phyloP scores from a whole-genome alignment of 805 yeast genomes.

The Barnettozyma salicaria region DNA sequence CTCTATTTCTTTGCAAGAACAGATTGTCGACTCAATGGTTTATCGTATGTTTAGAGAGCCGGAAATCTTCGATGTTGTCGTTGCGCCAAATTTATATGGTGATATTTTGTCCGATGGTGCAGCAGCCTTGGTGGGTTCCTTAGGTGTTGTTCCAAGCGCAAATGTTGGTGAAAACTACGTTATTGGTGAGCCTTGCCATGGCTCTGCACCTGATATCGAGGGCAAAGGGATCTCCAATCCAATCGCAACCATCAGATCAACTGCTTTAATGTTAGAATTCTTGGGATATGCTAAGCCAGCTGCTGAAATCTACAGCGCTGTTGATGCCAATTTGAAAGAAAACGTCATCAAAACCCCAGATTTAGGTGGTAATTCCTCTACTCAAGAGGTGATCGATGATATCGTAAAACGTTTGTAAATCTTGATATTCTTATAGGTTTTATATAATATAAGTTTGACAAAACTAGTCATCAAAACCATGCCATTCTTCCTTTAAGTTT shows the following conservation, averaged over 20 bases:
- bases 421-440: background rate
- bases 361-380: constrained; percentile 83
- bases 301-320: constrained; percentile 87
- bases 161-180: constrained; percentile 95
- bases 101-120: constrained; percentile 97
- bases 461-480: constrained; percentile 28
- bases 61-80: constrained; percentile 93
- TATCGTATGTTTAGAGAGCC: constrained; percentile 99
- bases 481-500: constrained; percentile 27
- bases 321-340: constrained; percentile 84
- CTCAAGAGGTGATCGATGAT: constrained; percentile 84
- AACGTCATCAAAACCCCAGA: constrained; percentile 82
- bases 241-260: constrained; percentile 94
- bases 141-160: constrained; percentile 97
- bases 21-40: constrained; percentile 98
- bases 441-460: constrained; percentile 2
- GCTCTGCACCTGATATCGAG: constrained; percentile 97
- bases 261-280: constrained; percentile 96
- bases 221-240: constrained; percentile 95
- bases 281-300: constrained; percentile 89
- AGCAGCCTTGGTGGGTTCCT: constrained; percentile 94
- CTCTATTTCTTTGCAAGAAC: constrained; percentile 74
- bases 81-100: constrained; percentile 97
- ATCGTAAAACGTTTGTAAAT: constrained; percentile 40
- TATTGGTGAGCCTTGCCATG: constrained; percentile 99